Percentiles rank a stretch among this genome's conserved stretches.
Conservation (phyloP, 1,139 yeast genomes). For the Candida dubliniensis region DNA sequence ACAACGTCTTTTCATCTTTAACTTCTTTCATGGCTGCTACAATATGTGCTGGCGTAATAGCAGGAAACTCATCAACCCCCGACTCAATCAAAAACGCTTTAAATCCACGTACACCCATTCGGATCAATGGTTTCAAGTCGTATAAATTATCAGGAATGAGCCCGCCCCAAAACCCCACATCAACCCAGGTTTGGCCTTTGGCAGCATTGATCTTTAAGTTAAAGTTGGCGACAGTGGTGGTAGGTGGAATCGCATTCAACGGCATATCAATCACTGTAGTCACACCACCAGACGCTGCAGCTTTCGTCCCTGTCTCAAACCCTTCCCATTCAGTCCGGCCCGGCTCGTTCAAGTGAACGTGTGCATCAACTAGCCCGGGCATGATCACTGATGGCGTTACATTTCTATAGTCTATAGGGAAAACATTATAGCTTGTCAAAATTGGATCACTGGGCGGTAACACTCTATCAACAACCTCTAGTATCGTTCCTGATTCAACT, state of each 20-base stretch:
- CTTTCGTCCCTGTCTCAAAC: constrained; percentile 85
- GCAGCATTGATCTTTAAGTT: constrained; percentile 77
- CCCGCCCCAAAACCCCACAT: constrained; percentile 97
- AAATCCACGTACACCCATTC: constrained; percentile 88
- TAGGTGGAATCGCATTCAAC: constrained; percentile 91
- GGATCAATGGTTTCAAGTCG: constrained; percentile 69
- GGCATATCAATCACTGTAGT: constrained; percentile 98
- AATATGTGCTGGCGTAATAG: constrained; percentile 63
- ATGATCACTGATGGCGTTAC: constrained; percentile 67
- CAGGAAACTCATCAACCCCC: constrained; percentile 94
- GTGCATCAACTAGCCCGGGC: constrained; percentile 93
- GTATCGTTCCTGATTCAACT: constrained; percentile 61
- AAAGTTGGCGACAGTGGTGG: constrained; percentile 79
- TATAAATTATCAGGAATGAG: constrained; percentile 73
- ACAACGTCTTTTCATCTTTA: constrained; percentile 60
- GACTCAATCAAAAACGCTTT: constrained; percentile 88
- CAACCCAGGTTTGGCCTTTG: constrained; percentile 81
- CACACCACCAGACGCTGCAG: constrained; percentile 94
- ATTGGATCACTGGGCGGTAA: constrained; percentile 37
- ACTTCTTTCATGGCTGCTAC: constrained; percentile 63
- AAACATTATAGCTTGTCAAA: constrained; percentile 42
- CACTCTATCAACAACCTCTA: constrained; percentile 44
- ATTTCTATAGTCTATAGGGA: constrained; percentile 43
- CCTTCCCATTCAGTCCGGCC: constrained; percentile 98
- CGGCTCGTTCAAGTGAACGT: constrained; percentile 91